A percentile compares a stretch with the other conserved stretches of the same genome.
phyloP scores from a whole-genome alignment of 2,329 filamentous ascomycete genomes.

The Fusarium palustre region DNA sequence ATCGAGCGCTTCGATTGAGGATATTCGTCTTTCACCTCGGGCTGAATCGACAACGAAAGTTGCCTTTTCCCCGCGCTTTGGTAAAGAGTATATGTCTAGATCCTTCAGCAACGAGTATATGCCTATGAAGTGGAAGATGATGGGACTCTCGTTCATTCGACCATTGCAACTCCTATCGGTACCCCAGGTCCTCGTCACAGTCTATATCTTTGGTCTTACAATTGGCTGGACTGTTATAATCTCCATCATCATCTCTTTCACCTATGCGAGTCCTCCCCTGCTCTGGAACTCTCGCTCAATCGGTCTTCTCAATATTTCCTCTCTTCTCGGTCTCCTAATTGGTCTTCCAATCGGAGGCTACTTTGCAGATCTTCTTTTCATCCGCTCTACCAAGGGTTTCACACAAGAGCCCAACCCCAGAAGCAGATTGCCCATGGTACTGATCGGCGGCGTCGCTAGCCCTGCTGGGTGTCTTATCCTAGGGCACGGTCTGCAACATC shows the following conservation, averaged over 20 bases:
- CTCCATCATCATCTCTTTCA: not conserved
- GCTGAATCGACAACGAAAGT: not conserved
- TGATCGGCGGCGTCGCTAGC: not conserved
- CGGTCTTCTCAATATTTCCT: not conserved
- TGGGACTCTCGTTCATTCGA: not conserved
- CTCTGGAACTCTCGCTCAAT: conserved; percentile 5
- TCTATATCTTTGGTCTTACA: conserved; percentile 5
- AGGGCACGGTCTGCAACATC: not conserved
- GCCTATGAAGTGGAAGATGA: not conserved
- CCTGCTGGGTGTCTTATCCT: conserved; percentile 3
- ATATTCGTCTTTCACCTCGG: not conserved
- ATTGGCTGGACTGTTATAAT: conserved; percentile 19
- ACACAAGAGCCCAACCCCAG: not conserved
- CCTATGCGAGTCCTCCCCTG: not conserved
- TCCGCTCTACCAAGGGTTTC: not conserved
- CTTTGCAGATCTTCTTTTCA: conserved; percentile 5
- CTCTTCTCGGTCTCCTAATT: not conserved
- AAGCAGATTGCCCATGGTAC: conserved; percentile 2
- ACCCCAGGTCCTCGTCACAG: conserved; percentile 8
- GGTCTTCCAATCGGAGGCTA: conserved; percentile 2
- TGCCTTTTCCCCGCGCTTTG: no score
- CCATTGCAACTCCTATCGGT: not conserved
- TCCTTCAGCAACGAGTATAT: not conserved
- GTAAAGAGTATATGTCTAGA: not conserved
- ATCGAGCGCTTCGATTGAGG: not conserved